Conservation (phyloP, 176 grass and related monocot species). For the Puya raimondii region DNA sequence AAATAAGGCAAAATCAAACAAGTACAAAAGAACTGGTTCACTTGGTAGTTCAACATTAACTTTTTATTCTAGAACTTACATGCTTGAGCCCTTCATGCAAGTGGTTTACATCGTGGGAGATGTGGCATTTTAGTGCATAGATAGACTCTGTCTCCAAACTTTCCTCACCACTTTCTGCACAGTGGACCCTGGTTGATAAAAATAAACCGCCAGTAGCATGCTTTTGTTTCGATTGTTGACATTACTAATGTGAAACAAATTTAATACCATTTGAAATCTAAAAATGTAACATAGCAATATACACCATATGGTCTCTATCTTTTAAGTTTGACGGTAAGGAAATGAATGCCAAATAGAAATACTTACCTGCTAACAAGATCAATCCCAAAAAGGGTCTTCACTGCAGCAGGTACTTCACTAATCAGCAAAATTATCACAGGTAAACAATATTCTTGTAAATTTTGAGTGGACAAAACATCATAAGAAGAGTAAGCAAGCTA, state of each 20-base stretch:
- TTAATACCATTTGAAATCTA: not conserved
- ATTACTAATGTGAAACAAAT: not conserved
- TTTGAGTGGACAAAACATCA: not conserved
- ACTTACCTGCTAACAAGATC: conserved; percentile 77
- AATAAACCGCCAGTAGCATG: not conserved
- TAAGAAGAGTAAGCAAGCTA: not conserved
- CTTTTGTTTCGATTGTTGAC: too few species aligned
- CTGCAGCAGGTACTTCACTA: conserved; percentile 53
- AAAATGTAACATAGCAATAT: not conserved
- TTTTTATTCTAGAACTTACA: conserved; percentile 32
- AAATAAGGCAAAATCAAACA: too few species aligned
- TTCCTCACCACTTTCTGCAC: conserved; percentile 95
- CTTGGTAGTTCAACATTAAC: too few species aligned
- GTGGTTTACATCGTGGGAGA: conserved; percentile 99
- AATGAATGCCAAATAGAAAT: conserved; percentile 10
- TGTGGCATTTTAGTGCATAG: conserved; percentile 94
- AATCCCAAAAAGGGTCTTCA: conserved; percentile 87
- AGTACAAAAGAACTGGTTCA: too few species aligned
- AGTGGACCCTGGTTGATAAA: conserved; percentile 62
- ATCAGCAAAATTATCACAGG: conserved; percentile 11
- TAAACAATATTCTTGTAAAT: not conserved
- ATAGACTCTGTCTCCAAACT: conserved; percentile 73
- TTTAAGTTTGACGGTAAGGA: not conserved
- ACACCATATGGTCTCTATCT: too few species aligned
- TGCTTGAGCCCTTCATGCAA: conserved; percentile 94